These are phyloP conservation scores for Astragalus glycyphyllos DNA, from an alignment of 306 rosid genomes.

Conservation along the genomic window DNA sequence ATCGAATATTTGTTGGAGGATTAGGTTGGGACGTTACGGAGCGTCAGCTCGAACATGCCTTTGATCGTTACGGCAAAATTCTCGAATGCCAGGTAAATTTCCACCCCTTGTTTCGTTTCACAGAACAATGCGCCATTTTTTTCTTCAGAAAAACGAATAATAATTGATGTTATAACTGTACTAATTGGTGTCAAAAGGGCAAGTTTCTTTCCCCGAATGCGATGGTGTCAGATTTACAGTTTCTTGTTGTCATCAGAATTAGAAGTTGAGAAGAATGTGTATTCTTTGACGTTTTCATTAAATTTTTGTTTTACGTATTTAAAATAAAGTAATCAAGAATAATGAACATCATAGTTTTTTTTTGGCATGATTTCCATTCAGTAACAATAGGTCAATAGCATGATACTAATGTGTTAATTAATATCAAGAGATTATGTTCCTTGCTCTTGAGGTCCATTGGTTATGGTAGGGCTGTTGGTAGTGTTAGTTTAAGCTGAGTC, in stretches of 20 bases:
- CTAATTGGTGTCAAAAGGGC: neutral
- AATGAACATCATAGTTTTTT: neutral
- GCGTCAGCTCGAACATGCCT: slow-evolving; percentile 88
- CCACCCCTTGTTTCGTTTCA: slow-evolving; percentile 26
- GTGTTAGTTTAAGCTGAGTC: neutral
- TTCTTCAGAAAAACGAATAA: neutral
- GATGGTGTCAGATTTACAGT: neutral
- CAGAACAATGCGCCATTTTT: neutral
- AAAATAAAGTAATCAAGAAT: neutral
- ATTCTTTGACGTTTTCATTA: slow-evolving; percentile 9
- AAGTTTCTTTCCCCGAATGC: neutral
- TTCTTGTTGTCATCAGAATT: neutral
- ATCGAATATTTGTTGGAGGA: slow-evolving; percentile 92
- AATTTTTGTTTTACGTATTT: neutral
- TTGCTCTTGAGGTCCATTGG: neutral
- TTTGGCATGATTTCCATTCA: slow-evolving; percentile 17
- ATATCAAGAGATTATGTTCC: neutral
- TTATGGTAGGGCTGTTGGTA: neutral
- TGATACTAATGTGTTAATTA: neutral
- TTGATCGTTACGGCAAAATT: slow-evolving; percentile 82
- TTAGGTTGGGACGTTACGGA: slow-evolving; percentile 86
- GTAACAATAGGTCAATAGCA: neutral
- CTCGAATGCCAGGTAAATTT: slow-evolving; percentile 72
- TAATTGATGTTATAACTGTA: slow-evolving; percentile 14
- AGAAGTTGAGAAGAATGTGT: neutral